A percentile compares a stretch with the other conserved stretches of the same genome.
Evolutionary conservation across 495 filamentous ascomycete species (phyloP).

Genomic region (Hypoxylon perforatum): DNA sequence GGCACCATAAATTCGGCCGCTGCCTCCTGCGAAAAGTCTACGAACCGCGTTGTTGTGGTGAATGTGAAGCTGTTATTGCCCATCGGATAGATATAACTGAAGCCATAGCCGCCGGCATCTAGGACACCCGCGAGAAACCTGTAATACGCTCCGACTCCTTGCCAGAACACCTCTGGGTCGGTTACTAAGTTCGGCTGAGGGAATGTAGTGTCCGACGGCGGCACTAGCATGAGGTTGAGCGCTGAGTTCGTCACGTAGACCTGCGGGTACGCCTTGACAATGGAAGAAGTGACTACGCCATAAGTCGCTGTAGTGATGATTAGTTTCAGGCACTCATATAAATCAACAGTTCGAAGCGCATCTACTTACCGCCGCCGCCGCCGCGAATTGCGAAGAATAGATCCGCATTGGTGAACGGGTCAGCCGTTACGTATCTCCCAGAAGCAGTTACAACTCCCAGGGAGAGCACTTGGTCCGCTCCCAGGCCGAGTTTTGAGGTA

Average conservation of each 20-base stretch:
- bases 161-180: constrained; percentile 61
- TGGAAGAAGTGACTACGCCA: constrained; percentile 63
- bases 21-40: constrained; percentile 25
- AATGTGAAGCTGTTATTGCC: constrained; percentile 45
- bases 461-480: constrained; percentile 64
- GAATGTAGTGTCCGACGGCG: constrained; percentile 48
- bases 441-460: constrained; percentile 66
- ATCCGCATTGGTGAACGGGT: constrained; percentile 60
- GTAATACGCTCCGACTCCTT: constrained; percentile 55
- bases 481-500: constrained; percentile 62
- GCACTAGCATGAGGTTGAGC: constrained; percentile 37
- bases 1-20: constrained; percentile 46
- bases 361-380: constrained; percentile 55
- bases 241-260: constrained; percentile 43
- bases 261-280: constrained; percentile 56
- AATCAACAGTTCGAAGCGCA: background rate
- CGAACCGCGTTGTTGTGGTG: constrained; percentile 45
- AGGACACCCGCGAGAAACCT: constrained; percentile 49
- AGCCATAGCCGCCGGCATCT: constrained; percentile 58
- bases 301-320: constrained; percentile 57
- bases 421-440: constrained; percentile 62
- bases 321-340: constrained; percentile 5
- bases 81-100: constrained; percentile 51
- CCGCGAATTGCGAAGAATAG: constrained; percentile 70
- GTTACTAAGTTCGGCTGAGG: constrained; percentile 43